Base-by-base conservation (phyloP, 2,329 filamentous ascomycete species). In the Geosmithia putterillii region DNA sequence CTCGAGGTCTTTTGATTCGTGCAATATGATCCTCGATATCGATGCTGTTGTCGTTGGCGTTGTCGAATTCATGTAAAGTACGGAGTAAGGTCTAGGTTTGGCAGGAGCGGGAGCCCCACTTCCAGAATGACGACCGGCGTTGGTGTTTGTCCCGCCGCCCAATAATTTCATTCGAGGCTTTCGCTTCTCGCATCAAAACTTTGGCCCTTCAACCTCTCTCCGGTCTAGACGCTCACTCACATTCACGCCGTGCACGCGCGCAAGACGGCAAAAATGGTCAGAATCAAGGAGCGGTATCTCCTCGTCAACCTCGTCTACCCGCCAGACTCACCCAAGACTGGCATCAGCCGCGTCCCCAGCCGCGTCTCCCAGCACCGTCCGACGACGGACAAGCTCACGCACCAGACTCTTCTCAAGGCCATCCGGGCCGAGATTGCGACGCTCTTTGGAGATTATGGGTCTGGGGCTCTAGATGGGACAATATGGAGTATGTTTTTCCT, bases 271-370 rank as follows among this genome's bases (percentile, higher is more conserved):
- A 49, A 32, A 41, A 95, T 98, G 92, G 92, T 98, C 47, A 86
- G 92, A 57, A 78, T 96, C 52, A 98, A 98, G 65, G 84, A 95
- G 63, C 82, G 92, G 54, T 98, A 98, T 61, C 76, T 98, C 17
- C 79, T 96, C n/a, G 78, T 96, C 48, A 86, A 94, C 58, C 88
- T 96, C 51, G 72, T 96, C 40, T 95, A 95, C 55, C 87, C 89
- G 0, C 72, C 79, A 7, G 66, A 76, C 12, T 49, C 67, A 9
- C 49, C 55, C 9, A 54, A 53, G 47, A 47, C 56, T 40, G 50
- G 53, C 59, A 45, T 41, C 57, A 28, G 36, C 39, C 59, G 63
- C 51, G 52, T 72, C 55, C 61, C 83, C 57, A 61, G 76, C 66
- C 70, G 84, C 45, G 66, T 96, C 22, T 70, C 80, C 43, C 82